Evolutionary conservation across 108 stramenopile species (phyloP), one percentile per base, ranked within the genome.

Genomic region (Fistulifera solaris): DNA sequence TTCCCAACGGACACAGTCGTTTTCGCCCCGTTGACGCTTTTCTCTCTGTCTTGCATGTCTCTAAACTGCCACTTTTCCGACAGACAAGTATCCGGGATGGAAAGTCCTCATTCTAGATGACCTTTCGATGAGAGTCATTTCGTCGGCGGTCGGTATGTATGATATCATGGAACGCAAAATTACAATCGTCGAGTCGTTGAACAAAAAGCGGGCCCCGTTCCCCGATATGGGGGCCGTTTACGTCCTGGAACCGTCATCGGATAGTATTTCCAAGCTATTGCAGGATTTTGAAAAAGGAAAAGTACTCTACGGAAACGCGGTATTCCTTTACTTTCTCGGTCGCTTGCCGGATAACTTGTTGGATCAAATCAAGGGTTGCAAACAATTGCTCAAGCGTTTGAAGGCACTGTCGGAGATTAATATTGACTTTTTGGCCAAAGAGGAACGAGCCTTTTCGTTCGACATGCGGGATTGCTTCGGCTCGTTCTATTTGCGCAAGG

Each of bases 191-290:
- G 95, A 96, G 63, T 76, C 81, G 40, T 61, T 95, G 16, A 58
- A 67, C 19, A 89, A 85, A 66, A 86, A 81, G 56, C 73, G 98
- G 18, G 96, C 96, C 17, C 96, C 96, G 0, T 95, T 96, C 54
- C 78, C 75, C 22, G 94, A 97, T 53, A 89, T 89, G 88, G 87
- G 71, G 5, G 95, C 75, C n/a, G 66, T 97, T 25, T 99, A 97
- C 48, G 46, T 97, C 12, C 60, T 94, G 16, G 67, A 79, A 25
- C 95, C 96, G 15, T 91, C 76, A 26, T 54, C 67, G 22, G 75
- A 81, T 23, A 89, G 89, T 46, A 71, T 96, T n/a, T 39, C 58
- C 0, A 54, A 52, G 18, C 70, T 97, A 11, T 38, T 84, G 31
- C 70, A 67, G 26, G 94, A 95, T 68, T 98, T 67, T 59, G 62